A percentile compares a stretch with the other conserved stretches of the same genome.
These are phyloP conservation scores for Lasiodiplodia gonubiensis DNA, from an alignment of 2,329 filamentous ascomycete genomes.

Conservation along the genomic window DNA sequence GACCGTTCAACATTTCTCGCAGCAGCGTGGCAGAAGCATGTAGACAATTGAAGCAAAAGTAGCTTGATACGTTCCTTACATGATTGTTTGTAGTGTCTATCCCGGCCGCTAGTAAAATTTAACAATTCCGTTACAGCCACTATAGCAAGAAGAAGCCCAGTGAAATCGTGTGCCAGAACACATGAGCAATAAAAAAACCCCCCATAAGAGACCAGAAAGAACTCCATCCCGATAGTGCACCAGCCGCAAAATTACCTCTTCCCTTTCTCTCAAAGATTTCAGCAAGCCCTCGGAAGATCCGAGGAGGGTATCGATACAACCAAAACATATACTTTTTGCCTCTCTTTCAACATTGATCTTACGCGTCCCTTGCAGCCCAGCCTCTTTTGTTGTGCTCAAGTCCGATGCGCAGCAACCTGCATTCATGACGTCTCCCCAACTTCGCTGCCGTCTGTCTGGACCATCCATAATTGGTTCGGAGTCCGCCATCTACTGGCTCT, in stretches of 20 bases:
- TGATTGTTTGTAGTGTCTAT: not conserved
- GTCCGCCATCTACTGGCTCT: not conserved
- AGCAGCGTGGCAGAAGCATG: not conserved
- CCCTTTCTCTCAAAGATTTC: not conserved
- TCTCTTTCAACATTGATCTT: not conserved
- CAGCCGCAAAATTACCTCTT: not conserved
- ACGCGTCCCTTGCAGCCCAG: not conserved
- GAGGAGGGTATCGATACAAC: conserved; percentile 17
- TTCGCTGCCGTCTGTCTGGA: not conserved
- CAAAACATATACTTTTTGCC: not conserved
- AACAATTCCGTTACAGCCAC: not conserved
- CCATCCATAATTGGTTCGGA: not conserved
- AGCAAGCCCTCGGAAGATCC: not conserved
- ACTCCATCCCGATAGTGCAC: not conserved
- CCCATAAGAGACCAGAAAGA: not conserved
- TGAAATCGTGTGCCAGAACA: not conserved
- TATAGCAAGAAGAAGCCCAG: not conserved
- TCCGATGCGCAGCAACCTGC: not conserved
- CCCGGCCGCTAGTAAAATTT: not conserved
- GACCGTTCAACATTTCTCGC: too few relatives aligned
- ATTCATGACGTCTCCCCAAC: not conserved
- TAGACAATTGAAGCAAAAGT: not conserved
- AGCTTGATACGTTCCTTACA: not conserved
- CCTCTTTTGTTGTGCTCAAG: not conserved
- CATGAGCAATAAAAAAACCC: not conserved